Evolutionary conservation across 345 rosid species (phyloP).

Genomic region (Raphanus sativus): DNA sequence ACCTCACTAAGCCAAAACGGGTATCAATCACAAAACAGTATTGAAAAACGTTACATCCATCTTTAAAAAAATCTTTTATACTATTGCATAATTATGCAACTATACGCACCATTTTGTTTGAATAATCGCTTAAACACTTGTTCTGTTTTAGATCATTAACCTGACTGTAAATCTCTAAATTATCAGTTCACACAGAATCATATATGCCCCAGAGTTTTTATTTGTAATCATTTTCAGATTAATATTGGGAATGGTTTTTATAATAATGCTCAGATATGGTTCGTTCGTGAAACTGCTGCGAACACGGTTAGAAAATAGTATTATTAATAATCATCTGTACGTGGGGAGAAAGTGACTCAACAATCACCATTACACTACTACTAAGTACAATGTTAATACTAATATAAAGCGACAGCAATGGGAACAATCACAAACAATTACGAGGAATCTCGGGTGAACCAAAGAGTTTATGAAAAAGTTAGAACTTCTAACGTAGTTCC

Average conservation of each 20-base stretch:
- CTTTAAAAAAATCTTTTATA: background rate
- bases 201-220: background rate
- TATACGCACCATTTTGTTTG: background rate
- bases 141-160: background rate
- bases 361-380: constrained; percentile 1
- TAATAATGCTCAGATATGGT: constrained; percentile 20
- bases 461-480: constrained; percentile 25
- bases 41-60: background rate
- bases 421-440: constrained; percentile 41
- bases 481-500: constrained; percentile 23
- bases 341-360: constrained; percentile 33
- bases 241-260: background rate
- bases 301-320: background rate
- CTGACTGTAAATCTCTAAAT: constrained; percentile 1
- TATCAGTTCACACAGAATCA: background rate
- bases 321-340: constrained; percentile 3
- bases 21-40: background rate
- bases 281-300: constrained; percentile 9
- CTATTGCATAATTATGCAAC: background rate
- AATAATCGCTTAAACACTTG: background rate
- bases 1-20: background rate
- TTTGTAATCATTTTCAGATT: background rate
- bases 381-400: background rate
- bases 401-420: constrained; percentile 2
- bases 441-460: constrained; percentile 39